phyloP scores from a whole-genome alignment of 768 basidiomycete species.

The Mycena maculata region DNA sequence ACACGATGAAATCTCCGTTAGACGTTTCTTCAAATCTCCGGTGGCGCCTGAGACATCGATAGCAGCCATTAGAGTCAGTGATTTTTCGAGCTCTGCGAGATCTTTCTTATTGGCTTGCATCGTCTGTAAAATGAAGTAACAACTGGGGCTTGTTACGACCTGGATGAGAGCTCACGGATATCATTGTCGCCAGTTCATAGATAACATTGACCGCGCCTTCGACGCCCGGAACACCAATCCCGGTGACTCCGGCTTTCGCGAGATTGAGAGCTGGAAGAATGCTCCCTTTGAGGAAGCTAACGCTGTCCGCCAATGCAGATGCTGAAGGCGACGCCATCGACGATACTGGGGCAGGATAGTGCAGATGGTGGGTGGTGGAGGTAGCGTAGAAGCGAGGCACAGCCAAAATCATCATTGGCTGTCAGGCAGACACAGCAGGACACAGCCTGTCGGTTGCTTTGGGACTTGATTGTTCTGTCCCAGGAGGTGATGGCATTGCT shows the following conservation, averaged over 20 bases:
- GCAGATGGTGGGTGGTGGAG: background rate
- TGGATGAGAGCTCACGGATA: background rate
- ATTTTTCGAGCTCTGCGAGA: background rate
- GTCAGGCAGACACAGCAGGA: background rate
- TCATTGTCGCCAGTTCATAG: background rate
- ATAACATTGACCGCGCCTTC: background rate
- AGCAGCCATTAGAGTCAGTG: background rate
- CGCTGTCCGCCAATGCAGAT: no score
- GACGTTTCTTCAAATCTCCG: background rate
- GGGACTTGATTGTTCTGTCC: no score
- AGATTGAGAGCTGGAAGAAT: background rate
- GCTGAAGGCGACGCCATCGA: background rate
- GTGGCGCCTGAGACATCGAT: background rate
- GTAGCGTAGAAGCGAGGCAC: background rate
- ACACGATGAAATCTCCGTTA: background rate
- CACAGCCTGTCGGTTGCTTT: no score
- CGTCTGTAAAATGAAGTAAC: background rate
- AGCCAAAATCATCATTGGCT: background rate
- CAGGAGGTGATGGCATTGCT: no score
- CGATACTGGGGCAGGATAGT: background rate
- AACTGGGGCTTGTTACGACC: background rate
- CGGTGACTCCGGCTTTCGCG: background rate
- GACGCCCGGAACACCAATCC: background rate
- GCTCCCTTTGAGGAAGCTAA: background rate
- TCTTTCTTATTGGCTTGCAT: slow-evolving; percentile 3